Conservation (phyloP, 225 moss, liverwort and hornwort genomes). For the Marchantia polymorpha region DNA sequence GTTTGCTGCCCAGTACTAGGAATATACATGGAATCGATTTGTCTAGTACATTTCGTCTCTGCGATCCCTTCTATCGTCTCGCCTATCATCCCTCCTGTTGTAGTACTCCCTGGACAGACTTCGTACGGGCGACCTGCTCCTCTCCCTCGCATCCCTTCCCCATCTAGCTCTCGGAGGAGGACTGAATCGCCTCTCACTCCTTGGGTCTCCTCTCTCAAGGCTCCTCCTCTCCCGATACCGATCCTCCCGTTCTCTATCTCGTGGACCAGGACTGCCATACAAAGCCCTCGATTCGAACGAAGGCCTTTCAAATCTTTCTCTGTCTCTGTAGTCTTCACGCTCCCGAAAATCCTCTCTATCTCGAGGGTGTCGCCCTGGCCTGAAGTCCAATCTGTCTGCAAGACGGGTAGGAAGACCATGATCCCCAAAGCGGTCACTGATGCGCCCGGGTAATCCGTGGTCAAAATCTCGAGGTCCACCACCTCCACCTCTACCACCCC, state of each 20-base stretch:
- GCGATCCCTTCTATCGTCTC: constrained; percentile 88
- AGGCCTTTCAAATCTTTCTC: constrained; percentile 80
- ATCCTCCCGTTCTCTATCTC: constrained; percentile 84
- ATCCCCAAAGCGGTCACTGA: constrained; percentile 63
- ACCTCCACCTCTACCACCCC: constrained; percentile 58
- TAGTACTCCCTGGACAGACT: constrained; percentile 63
- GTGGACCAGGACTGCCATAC: constrained; percentile 67
- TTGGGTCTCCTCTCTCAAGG: constrained; percentile 66
- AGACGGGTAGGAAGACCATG: constrained; percentile 43
- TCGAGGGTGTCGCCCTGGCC: constrained; percentile 72
- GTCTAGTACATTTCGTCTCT: constrained; percentile 78
- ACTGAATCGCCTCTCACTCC: constrained; percentile 58
- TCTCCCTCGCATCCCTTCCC: constrained; percentile 79
- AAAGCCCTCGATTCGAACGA: constrained; percentile 59
- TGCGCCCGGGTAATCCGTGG: constrained; percentile 63
- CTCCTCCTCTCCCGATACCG: constrained; percentile 77
- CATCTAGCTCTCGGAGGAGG: constrained; percentile 73
- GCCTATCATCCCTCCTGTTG: constrained; percentile 69
- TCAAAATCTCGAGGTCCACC: constrained; percentile 79
- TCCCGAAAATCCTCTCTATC: constrained; percentile 80
- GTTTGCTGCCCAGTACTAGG: neutral
- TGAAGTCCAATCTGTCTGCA: constrained; percentile 66
- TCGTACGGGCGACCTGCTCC: constrained; percentile 74
- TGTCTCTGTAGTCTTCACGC: constrained; percentile 79
- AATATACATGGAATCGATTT: neutral